These are phyloP conservation scores for Benincasa hispida DNA, from an alignment of 306 rosid genomes.

Conservation along the genomic window DNA sequence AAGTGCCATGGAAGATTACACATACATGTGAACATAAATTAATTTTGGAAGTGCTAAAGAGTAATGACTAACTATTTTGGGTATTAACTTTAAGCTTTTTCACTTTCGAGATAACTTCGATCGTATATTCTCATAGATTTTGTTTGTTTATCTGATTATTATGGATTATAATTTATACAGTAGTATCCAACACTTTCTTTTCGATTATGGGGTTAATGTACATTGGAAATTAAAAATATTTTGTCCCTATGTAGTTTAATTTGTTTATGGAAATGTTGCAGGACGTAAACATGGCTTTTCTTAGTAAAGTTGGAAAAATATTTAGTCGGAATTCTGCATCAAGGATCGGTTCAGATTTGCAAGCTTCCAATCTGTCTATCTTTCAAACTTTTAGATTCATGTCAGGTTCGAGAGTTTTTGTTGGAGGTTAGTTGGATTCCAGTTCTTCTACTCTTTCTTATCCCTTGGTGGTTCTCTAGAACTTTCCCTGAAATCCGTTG, in stretches of 20 bases:
- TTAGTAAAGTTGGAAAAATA: slow-evolving; percentile 60
- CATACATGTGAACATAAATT: neutral
- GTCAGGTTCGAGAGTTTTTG: slow-evolving; percentile 57
- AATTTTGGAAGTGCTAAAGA: neutral
- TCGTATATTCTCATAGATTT: neutral
- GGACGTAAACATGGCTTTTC: slow-evolving; percentile 62
- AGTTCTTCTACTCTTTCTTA: neutral
- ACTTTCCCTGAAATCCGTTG: neutral
- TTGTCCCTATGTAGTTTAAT: neutral
- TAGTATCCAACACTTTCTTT: neutral
- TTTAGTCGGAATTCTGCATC: slow-evolving; percentile 38
- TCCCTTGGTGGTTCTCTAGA: neutral
- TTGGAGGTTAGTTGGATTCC: slow-evolving; percentile 50
- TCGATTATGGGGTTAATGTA: neutral
- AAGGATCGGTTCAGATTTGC: slow-evolving; percentile 31
- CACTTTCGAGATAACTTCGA: neutral
- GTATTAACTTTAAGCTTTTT: neutral
- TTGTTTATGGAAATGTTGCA: neutral
- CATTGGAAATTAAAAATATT: neutral
- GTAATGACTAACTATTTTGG: neutral
- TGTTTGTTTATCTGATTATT: neutral
- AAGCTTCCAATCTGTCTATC: slow-evolving; percentile 30
- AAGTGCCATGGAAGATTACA: too few relatives aligned
- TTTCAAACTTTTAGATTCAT: slow-evolving; percentile 58
- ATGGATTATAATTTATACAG: neutral